phyloP scores from a whole-genome alignment of 208 protist genomes.

The Acanthamoeba culbertsoni region DNA sequence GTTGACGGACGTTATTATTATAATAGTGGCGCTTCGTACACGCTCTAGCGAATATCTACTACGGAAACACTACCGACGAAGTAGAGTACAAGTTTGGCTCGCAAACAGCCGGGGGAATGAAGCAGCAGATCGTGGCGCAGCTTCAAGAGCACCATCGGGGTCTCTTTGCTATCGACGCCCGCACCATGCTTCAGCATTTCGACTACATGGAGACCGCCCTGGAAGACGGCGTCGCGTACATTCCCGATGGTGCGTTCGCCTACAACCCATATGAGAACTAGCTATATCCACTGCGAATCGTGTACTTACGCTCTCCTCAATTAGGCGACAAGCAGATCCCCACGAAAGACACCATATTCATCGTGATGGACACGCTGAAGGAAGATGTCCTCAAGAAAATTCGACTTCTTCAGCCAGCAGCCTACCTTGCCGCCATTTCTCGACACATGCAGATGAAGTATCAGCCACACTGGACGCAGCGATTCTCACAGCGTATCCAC shows the following conservation, averaged over 20 bases:
- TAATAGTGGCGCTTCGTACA: not conserved
- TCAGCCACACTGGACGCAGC: not conserved
- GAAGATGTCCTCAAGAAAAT: not conserved
- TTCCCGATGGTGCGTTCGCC: not conserved
- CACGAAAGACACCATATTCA: not conserved
- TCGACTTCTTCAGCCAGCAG: not conserved
- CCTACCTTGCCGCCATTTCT: not conserved
- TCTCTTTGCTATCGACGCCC: not conserved
- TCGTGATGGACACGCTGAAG: not conserved
- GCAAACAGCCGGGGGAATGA: not conserved
- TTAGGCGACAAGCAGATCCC: not conserved
- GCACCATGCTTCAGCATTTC: not conserved
- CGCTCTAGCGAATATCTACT: not conserved
- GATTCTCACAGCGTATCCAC: not conserved
- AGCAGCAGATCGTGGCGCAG: not conserved
- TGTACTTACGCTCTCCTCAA: too few relatives aligned
- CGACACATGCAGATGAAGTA: not conserved
- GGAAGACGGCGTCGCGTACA: not conserved
- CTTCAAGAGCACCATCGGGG: not conserved
- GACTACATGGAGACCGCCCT: constrained; percentile 19
- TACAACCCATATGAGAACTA: too few relatives aligned
- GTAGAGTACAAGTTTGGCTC: not conserved
- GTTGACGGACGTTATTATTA: not conserved
- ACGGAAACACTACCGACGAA: not conserved
- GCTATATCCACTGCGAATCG: too few relatives aligned